These are phyloP conservation scores for Xylariaceae sp. DNA, from an alignment of 2,329 filamentous ascomycete genomes.

Conservation along the genomic window DNA sequence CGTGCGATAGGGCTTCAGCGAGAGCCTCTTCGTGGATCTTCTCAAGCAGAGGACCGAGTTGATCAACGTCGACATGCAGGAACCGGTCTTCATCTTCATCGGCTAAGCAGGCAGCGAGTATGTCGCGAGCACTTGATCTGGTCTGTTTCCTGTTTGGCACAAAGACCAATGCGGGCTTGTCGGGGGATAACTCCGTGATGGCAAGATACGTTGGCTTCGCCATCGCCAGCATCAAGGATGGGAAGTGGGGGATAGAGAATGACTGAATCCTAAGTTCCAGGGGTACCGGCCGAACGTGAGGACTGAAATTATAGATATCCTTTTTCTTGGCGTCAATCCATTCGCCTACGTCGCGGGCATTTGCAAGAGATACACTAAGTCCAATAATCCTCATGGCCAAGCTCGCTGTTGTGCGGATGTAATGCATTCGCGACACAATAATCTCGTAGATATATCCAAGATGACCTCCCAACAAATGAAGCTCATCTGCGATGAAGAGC, in stretches of 20 bases:
- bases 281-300: constrained; percentile 81
- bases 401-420: constrained; percentile 85
- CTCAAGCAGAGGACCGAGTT: constrained; percentile 76
- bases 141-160: constrained; percentile 93
- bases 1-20: constrained; percentile 85
- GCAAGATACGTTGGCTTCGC: constrained; percentile 88
- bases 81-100: constrained; percentile 94
- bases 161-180: constrained; percentile 88
- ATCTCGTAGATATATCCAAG: constrained; percentile 91
- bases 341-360: constrained; percentile 89
- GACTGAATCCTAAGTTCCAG: constrained; percentile 93
- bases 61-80: constrained; percentile 76
- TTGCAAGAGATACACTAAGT: constrained; percentile 85
- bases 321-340: constrained; percentile 99
- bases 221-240: constrained; percentile 98
- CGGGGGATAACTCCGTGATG: constrained; percentile 79
- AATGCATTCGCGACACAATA: constrained; percentile 96
- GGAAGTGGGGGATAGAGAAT: constrained; percentile 93
- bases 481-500: constrained; percentile 89
- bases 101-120: constrained; percentile 80
- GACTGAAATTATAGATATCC: constrained; percentile 98
- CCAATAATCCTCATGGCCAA: constrained; percentile 82
- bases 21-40: constrained; percentile 82
- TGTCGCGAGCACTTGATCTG: constrained; percentile 77
- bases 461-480: constrained; percentile 86